Base-by-base conservation (phyloP, 2,329 filamentous ascomycete genomes). In the Diaporthe ampelina region DNA sequence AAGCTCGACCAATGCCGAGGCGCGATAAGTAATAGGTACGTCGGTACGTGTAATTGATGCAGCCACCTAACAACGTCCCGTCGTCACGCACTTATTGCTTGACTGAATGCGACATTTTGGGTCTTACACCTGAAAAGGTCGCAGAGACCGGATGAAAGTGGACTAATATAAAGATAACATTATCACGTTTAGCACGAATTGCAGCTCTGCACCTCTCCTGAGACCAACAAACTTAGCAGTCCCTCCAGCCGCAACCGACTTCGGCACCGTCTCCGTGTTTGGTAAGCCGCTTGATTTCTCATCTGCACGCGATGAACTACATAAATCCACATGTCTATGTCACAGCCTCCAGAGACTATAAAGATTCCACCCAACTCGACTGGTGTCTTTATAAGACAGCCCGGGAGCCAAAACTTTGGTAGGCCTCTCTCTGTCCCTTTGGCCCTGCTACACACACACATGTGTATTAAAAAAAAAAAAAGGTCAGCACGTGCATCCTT, bases 1-100 rank as follows among this genome's bases (percentile, higher is more conserved):
- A 63, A 45, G 54, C 45, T 59, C 35, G 73, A 73, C 73, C 72
- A 75, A 73, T 75, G 57, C 73, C 48, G 29, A 68, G 63, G 32
- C 48, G 45, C 48, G 63, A 68, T 68, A 37, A 21, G 63, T 68
- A 68, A 68, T 54, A 26, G 26, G 68, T 50, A 59, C 37, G 7
- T 37, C 24, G 40, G 67, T 58, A 58, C 19, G 7, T 67, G 43
- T 11, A n/a, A 32, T 29, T 29, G 40, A n/a, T 54, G n/a, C 48
- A 43, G 15, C 40, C 8, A 13, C 26, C 11, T 6, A 8, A 45
- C 50, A 32, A 48, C 40, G 50, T 70, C 52, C 21, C 37, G 9
- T 58, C 24, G 5, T 11, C 37, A 56, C 35, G 5, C 7, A 24
- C 13, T 29, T 29, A 17, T 15, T 6, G n/a, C n/a, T 52, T 24